Evolutionary conservation across 2,329 filamentous ascomycete genomes (phyloP).

Genomic region (Kalmusia sp.): DNA sequence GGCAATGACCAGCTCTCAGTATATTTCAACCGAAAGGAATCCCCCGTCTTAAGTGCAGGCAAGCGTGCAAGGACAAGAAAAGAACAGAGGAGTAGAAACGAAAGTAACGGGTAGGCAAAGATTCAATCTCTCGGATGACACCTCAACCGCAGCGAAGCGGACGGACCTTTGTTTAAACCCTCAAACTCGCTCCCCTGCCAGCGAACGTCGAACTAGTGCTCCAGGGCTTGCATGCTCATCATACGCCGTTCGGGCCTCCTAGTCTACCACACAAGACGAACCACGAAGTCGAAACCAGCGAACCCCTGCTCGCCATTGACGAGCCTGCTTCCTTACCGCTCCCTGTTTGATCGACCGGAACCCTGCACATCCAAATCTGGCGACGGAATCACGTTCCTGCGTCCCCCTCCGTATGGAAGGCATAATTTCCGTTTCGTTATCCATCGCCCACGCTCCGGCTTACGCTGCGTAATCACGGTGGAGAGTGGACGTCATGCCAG

Average conservation of each 20-base stretch:
- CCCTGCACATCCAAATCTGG: not conserved
- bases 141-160: constrained; percentile 2
- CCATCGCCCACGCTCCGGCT: not conserved
- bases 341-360: constrained; percentile 10
- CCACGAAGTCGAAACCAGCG: constrained; percentile 1
- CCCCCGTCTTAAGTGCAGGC: not conserved
- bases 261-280: constrained; percentile 3
- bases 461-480: constrained; percentile 1
- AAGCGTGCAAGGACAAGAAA: constrained; percentile 2
- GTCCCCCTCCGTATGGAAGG: not conserved
- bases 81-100: constrained; percentile 15
- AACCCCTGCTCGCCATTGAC: not conserved
- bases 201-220: not conserved
- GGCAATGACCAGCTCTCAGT: constrained; percentile 2
- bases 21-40: not conserved
- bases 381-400: constrained; percentile 1
- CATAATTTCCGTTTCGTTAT: constrained; percentile 6
- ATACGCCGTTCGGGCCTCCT: not conserved
- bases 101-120: constrained; percentile 17
- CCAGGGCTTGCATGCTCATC: not conserved
- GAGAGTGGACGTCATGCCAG: not conserved
- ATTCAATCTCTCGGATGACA: not conserved
- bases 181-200: not conserved
- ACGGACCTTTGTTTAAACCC: constrained; percentile 5
- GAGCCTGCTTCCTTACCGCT: constrained; percentile 1